phyloP scores from a whole-genome alignment of 805 yeast species.

The Vanderwaltozyma verrucispora region DNA sequence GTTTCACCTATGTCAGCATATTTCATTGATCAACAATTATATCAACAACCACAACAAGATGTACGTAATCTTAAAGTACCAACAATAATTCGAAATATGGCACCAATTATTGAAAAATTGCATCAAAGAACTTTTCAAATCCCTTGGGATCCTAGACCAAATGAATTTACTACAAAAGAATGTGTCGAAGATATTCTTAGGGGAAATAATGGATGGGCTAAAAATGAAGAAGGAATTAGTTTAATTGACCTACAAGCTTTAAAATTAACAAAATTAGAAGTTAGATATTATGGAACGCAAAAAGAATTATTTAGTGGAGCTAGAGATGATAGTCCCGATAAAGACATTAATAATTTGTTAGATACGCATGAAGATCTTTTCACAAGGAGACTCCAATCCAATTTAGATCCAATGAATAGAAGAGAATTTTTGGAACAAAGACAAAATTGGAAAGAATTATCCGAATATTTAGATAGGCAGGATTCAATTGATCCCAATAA shows the following conservation, averaged over 20 bases:
- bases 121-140: conserved; percentile 47
- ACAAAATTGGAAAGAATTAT: conserved; percentile 8
- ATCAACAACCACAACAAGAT: background rate
- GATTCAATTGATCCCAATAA: background rate
- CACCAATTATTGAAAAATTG: conserved; percentile 40
- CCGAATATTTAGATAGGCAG: conserved; percentile 3
- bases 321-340: background rate
- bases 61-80: conserved; percentile 1
- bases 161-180: conserved; percentile 55
- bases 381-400: conserved; percentile 1
- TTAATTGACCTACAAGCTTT: conserved; percentile 26
- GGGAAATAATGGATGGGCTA: conserved; percentile 64
- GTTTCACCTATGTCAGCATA: background rate
- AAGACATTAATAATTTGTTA: conserved; percentile 4
- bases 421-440: conserved; percentile 22
- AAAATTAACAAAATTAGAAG: conserved; percentile 19
- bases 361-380: background rate
- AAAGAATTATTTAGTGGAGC: background rate
- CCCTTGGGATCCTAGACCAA: conserved; percentile 49
- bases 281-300: conserved; percentile 8
- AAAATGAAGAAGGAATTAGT: conserved; percentile 27
- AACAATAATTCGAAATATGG: conserved; percentile 26
- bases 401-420: conserved; percentile 17
- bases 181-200: conserved; percentile 66
- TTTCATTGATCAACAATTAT: background rate